Percentiles rank a stretch among this genome's conserved stretches.
Evolutionary conservation across 192 early-diverging fungal species (phyloP).

Genomic region (Backusella liffmaniae): DNA sequence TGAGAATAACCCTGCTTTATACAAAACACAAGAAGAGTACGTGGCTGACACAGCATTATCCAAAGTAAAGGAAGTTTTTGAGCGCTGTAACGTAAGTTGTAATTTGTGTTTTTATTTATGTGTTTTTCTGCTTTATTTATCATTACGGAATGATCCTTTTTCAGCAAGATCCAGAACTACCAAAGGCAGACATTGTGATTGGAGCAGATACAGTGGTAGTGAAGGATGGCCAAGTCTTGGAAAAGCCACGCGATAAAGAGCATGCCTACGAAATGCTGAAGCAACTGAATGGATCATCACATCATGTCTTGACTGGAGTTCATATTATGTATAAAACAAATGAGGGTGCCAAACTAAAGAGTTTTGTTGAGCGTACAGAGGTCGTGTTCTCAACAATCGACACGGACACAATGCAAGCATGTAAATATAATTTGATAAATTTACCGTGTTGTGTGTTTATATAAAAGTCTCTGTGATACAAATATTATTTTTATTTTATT

Average conservation of each 20-base stretch:
- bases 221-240: conserved; percentile 65
- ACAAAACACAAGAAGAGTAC: conserved; percentile 59
- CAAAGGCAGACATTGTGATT: conserved; percentile 64
- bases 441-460: conserved; percentile 12
- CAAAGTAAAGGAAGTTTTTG: conserved; percentile 73
- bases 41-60: conserved; percentile 66
- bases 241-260: conserved; percentile 67
- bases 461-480: conserved; percentile 30
- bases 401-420: conserved; percentile 64
- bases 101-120: background rate
- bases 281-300: conserved; percentile 56
- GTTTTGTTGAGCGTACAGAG: conserved; percentile 60
- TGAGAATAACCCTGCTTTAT: conserved; percentile 67
- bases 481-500: conserved; percentile 1
- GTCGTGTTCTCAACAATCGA: conserved; percentile 66
- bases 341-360: conserved; percentile 19
- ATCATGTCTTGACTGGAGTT: conserved; percentile 77
- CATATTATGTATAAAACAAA: conserved; percentile 46
- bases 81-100: conserved; percentile 28
- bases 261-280: conserved; percentile 65
- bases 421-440: conserved; percentile 4
- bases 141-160: background rate
- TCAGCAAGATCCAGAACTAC: conserved; percentile 6
- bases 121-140: conserved; percentile 3
- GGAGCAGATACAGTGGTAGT: conserved; percentile 84